phyloP scores from a whole-genome alignment of 2,329 filamentous ascomycete species.

The Cercospora nicotianae region DNA sequence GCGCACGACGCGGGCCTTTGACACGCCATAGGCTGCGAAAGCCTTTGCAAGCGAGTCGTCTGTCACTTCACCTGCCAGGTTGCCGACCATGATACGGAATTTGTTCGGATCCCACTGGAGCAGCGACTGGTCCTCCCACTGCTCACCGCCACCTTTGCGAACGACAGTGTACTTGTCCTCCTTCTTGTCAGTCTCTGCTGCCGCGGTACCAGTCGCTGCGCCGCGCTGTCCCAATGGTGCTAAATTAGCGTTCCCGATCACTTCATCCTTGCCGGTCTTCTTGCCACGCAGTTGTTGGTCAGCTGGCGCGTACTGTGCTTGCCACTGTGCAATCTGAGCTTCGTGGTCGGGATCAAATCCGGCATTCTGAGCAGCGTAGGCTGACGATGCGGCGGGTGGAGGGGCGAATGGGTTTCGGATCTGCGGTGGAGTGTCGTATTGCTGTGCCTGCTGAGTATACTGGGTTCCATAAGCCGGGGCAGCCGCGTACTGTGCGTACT shows the following conservation, averaged over 20 bases:
- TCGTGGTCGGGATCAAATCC: conserved; percentile 75
- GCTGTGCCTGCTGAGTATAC: conserved; percentile 34
- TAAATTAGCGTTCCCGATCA: conserved; percentile 21
- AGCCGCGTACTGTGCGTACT: conserved; percentile 24
- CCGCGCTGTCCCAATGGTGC: conserved; percentile 26
- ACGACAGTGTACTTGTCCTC: conserved; percentile 64
- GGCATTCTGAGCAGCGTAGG: conserved; percentile 37
- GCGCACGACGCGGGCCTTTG: conserved; percentile 88
- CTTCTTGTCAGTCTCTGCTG: conserved; percentile 18
- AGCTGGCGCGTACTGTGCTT: conserved; percentile 54
- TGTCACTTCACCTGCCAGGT: conserved; percentile 94
- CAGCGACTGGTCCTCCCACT: conserved; percentile 83
- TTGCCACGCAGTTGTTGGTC: conserved; percentile 23
- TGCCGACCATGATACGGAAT: conserved; percentile 92
- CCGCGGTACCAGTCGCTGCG: conserved; percentile 12
- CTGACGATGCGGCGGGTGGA: conserved; percentile 38
- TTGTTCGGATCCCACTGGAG: conserved; percentile 96
- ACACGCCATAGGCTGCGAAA: conserved; percentile 85
- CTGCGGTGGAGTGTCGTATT: conserved; percentile 56
- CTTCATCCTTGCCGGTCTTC: conserved; percentile 23
- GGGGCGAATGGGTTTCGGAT: conserved; percentile 80
- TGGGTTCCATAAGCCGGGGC: conserved; percentile 33
- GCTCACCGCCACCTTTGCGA: conserved; percentile 84
- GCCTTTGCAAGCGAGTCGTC: conserved; percentile 95
- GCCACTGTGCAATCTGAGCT: conserved; percentile 92